Evolutionary conservation across 805 yeast species (phyloP).

Genomic region (Metschnikowia matae): DNA sequence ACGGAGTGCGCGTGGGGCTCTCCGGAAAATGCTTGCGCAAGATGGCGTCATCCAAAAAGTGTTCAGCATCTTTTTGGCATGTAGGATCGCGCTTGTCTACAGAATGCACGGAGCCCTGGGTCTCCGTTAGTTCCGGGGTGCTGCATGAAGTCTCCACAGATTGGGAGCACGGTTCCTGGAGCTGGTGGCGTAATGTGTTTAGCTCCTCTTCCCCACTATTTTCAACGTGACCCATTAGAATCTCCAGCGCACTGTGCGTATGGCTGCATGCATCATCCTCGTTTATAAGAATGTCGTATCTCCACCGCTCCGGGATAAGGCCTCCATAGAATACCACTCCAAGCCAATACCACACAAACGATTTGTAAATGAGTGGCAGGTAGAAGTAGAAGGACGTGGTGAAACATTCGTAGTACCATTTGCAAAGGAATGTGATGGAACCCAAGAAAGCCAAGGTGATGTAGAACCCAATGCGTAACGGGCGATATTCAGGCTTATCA

Average conservation of each 20-base stretch:
- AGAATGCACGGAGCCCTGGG: neutral
- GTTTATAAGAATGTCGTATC: conserved; percentile 62
- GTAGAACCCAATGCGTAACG: conserved; percentile 75
- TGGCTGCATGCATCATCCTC: conserved; percentile 27
- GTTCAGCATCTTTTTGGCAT: conserved; percentile 9
- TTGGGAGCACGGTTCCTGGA: neutral
- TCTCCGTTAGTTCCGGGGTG: neutral
- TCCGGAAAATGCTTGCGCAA: conserved; percentile 36
- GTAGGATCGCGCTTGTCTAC: neutral
- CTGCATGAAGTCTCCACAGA: neutral
- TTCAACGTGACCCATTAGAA: conserved; percentile 32
- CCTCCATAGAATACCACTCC: conserved; percentile 90
- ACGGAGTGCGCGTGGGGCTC: conserved; percentile 31
- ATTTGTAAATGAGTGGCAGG: conserved; percentile 62
- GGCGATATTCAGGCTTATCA: conserved; percentile 82
- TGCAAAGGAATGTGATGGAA: conserved; percentile 54
- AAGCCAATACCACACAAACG: conserved; percentile 66
- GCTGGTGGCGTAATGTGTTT: conserved; percentile 1
- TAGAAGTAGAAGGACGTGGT: conserved; percentile 50
- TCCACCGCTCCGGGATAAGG: conserved; percentile 83
- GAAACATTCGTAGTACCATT: conserved; percentile 54
- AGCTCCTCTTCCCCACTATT: conserved; percentile 38
- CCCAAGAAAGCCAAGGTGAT: conserved; percentile 77
- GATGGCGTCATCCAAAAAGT: conserved; percentile 25
- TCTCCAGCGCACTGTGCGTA: conserved; percentile 26